A percentile compares a stretch with the other conserved stretches of the same genome.
phyloP scores from a whole-genome alignment of 2,329 filamentous ascomycete species.

The Fusarium camptoceras region DNA sequence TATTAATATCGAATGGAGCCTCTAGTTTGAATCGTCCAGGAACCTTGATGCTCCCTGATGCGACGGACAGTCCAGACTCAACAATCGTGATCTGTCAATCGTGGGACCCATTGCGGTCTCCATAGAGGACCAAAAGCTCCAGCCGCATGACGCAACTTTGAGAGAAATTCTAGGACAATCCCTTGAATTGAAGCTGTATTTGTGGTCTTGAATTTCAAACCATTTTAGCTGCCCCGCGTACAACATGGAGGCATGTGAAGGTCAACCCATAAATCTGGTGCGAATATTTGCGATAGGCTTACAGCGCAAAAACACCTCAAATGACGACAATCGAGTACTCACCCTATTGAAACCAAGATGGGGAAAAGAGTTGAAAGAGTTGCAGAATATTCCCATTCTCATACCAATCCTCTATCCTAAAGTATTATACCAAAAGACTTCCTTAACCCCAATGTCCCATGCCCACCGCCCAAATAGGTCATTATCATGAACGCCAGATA shows the following conservation, averaged over 20 bases:
- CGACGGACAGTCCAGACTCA: slow-evolving; percentile 23
- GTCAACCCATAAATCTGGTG: background rate
- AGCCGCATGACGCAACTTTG: slow-evolving; percentile 25
- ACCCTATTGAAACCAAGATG: background rate
- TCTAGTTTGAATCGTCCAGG: slow-evolving; percentile 18
- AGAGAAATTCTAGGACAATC: slow-evolving; percentile 1
- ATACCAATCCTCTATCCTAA: slow-evolving; percentile 1
- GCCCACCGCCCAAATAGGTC: slow-evolving; percentile 13
- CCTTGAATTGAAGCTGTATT: background rate
- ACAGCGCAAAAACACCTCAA: background rate
- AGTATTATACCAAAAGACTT: slow-evolving; percentile 11
- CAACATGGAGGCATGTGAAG: background rate
- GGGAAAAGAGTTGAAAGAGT: background rate
- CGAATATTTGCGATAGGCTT: background rate
- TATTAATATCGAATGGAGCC: slow-evolving; percentile 39
- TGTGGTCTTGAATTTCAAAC: background rate
- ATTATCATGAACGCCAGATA: slow-evolving; percentile 33
- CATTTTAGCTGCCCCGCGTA: background rate
- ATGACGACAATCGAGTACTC: background rate
- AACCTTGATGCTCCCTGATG: slow-evolving; percentile 37
- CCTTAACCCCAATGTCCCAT: slow-evolving; percentile 19
- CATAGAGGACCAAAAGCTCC: slow-evolving; percentile 30
- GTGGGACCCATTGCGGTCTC: slow-evolving; percentile 14
- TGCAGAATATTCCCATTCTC: slow-evolving; percentile 11
- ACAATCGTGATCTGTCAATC: slow-evolving; percentile 37